Evolutionary conservation across 306 rosid genomes (phyloP).

Genomic region (Inga leiocalycina): DNA sequence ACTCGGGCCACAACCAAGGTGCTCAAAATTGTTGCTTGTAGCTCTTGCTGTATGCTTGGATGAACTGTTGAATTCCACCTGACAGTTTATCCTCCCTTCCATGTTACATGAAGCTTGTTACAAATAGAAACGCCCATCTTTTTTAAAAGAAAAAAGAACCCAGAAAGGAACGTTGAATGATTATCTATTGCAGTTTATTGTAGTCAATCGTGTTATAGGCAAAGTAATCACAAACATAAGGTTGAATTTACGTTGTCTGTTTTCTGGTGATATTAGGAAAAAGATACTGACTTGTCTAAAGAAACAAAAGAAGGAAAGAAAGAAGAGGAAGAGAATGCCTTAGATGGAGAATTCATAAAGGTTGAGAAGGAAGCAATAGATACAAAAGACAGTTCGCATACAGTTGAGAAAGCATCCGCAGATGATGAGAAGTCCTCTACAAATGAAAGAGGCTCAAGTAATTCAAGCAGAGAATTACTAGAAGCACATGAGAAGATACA

Average conservation of each 20-base stretch:
- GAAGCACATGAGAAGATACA: slow-evolving; percentile 84
- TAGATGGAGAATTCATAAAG: slow-evolving; percentile 93
- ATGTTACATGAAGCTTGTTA: slow-evolving; percentile 7
- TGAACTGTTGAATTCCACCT: not conserved
- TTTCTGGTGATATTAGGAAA: slow-evolving; percentile 43
- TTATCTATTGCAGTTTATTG: not conserved
- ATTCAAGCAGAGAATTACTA: slow-evolving; percentile 70
- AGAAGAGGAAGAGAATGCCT: slow-evolving; percentile 82
- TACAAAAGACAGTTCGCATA: slow-evolving; percentile 42
- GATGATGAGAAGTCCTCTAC: slow-evolving; percentile 46
- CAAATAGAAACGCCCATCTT: not conserved
- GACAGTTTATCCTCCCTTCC: not conserved
- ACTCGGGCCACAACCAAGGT: not conserved
- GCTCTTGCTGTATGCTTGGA: not conserved
- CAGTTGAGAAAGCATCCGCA: slow-evolving; percentile 25
- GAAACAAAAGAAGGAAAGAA: slow-evolving; percentile 55
- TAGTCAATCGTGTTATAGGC: not conserved
- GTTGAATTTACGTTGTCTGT: not conserved
- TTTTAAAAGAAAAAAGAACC: not conserved
- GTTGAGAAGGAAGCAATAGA: slow-evolving; percentile 83
- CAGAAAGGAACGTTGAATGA: slow-evolving; percentile 4
- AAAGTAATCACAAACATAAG: not conserved
- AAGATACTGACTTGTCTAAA: slow-evolving; percentile 50
- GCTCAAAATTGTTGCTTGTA: not conserved
- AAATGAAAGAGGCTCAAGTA: slow-evolving; percentile 57